These are phyloP conservation scores for Coemansia sp. DNA, from an alignment of 192 early-diverging fungal genomes.

Conservation along the genomic window DNA sequence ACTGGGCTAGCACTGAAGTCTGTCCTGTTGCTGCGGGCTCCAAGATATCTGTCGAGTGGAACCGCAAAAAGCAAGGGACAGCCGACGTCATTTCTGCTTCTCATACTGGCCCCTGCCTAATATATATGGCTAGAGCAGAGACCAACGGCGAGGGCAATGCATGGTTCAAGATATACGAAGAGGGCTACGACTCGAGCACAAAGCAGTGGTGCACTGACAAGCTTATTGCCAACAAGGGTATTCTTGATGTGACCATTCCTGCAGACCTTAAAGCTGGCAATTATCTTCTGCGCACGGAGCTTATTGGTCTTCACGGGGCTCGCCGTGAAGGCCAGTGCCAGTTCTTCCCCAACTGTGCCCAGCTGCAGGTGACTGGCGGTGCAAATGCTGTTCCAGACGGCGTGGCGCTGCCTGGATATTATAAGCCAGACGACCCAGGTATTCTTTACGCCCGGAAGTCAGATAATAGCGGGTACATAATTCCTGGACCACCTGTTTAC, in stretches of 20 bases:
- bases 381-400: conserved; percentile 15
- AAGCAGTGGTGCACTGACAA: conserved; percentile 34
- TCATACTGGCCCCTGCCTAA: conserved; percentile 24
- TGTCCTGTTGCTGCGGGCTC: conserved; percentile 10
- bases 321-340: not conserved
- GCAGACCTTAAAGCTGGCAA: conserved; percentile 15
- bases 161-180: conserved; percentile 43
- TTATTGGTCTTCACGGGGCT: conserved; percentile 22
- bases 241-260: conserved; percentile 24
- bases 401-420: conserved; percentile 23
- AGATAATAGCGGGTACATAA: not conserved
- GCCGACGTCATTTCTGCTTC: conserved; percentile 1
- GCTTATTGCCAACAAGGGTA: conserved; percentile 22
- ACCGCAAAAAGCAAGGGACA: not conserved
- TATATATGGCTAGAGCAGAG: conserved; percentile 25
- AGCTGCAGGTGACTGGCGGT: conserved; percentile 13
- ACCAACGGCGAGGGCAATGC: conserved; percentile 13
- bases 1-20: not conserved
- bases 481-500: conserved; percentile 4
- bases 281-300: conserved; percentile 22
- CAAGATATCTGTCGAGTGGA: not conserved
- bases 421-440: conserved; percentile 10
- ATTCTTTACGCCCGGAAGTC: conserved; percentile 11
- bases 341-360: conserved; percentile 27
- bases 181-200: conserved; percentile 18